These are phyloP conservation scores for Plectosphaerella sp. DNA, from an alignment of 2,329 filamentous ascomycete genomes.

Conservation along the genomic window DNA sequence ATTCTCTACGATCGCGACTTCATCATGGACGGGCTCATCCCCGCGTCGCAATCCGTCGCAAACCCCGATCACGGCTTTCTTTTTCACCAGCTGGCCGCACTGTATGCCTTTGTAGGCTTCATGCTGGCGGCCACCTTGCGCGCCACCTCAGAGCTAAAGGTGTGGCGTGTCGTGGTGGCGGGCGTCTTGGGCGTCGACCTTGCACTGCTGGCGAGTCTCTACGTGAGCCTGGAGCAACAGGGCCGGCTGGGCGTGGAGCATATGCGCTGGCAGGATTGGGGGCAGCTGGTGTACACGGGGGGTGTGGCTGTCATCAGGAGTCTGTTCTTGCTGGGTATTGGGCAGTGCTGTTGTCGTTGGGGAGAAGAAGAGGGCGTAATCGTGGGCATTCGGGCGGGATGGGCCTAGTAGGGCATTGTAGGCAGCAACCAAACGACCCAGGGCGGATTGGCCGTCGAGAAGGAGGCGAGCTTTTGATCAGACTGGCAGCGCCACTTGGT, in stretches of 20 bases:
- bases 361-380: not conserved
- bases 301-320: slow-evolving; percentile 10
- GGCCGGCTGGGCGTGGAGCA: slow-evolving; percentile 3
- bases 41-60: slow-evolving; percentile 7
- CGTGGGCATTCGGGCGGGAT: too few relatives aligned
- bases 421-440: too few relatives aligned
- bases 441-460: too few relatives aligned
- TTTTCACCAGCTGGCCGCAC: slow-evolving; percentile 15
- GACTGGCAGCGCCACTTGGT: too few relatives aligned
- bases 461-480: too few relatives aligned
- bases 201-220: slow-evolving; percentile 11
- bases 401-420: too few relatives aligned
- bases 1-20: slow-evolving; percentile 12
- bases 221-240: slow-evolving; percentile 14
- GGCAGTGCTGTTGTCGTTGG: not conserved
- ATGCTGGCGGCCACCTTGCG: slow-evolving; percentile 9
- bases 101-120: slow-evolving; percentile 13
- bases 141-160: slow-evolving; percentile 11
- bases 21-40: slow-evolving; percentile 14
- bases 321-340: slow-evolving; percentile 15
- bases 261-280: slow-evolving; percentile 14
- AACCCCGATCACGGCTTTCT: slow-evolving; percentile 16
- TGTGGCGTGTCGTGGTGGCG: slow-evolving; percentile 14
- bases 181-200: slow-evolving; percentile 15
- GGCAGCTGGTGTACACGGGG: slow-evolving; percentile 10